Evolutionary conservation across 2,329 filamentous ascomycete genomes (phyloP).

Genomic region (Penicillium frequentans): DNA sequence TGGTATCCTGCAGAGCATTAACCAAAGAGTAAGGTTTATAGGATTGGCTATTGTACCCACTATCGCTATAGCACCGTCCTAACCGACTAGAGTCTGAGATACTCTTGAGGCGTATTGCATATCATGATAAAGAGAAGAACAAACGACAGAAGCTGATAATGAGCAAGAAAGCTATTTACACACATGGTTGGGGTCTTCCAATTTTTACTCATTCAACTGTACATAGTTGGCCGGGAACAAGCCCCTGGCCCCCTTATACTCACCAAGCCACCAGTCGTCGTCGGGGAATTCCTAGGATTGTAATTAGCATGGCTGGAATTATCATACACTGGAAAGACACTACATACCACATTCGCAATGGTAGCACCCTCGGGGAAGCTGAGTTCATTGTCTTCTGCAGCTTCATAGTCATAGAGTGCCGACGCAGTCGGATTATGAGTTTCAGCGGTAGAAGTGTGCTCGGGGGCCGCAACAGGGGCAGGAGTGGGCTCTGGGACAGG

Average conservation of each 20-base stretch:
- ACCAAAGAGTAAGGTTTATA: too few relatives aligned
- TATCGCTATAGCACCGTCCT: neutral
- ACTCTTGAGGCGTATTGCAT: neutral
- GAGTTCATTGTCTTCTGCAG: constrained; percentile 84
- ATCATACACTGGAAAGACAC: neutral
- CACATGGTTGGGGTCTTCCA: neutral
- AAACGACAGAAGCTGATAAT: neutral
- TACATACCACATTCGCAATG: constrained; percentile 72
- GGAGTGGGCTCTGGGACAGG: constrained; percentile 33
- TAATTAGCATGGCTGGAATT: constrained; percentile 23
- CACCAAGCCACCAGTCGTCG: constrained; percentile 98
- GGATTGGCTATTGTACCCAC: neutral
- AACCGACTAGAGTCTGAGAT: neutral
- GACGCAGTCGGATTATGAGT: constrained; percentile 66
- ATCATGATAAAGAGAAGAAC: neutral
- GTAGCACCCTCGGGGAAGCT: constrained; percentile 88
- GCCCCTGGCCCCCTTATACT: constrained; percentile 74
- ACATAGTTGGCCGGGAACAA: constrained; percentile 69
- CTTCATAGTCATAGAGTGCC: constrained; percentile 93
- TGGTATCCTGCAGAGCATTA: too few relatives aligned
- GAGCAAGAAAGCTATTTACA: constrained; percentile 11
- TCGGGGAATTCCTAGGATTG: constrained; percentile 79
- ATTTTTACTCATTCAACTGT: constrained; percentile 35
- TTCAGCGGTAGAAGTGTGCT: constrained; percentile 4
- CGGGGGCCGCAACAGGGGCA: constrained; percentile 36